These are phyloP conservation scores for Cordyceps javanica DNA, from an alignment of 2,329 filamentous ascomycete species.

Conservation along the genomic window DNA sequence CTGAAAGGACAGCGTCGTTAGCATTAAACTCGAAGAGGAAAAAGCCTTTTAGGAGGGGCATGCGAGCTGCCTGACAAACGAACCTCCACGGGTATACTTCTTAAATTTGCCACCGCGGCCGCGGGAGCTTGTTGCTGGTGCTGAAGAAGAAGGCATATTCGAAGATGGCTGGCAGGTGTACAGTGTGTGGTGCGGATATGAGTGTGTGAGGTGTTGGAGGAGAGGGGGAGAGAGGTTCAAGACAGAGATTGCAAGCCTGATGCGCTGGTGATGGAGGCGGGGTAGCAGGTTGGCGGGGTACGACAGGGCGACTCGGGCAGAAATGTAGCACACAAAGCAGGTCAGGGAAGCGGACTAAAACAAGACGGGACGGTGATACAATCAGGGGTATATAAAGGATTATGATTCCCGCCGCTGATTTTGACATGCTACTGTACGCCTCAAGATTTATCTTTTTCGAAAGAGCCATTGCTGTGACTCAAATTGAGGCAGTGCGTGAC, in stretches of 20 bases:
- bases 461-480: not conserved
- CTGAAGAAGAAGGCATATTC: constrained; percentile 39
- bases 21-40: constrained; percentile 11
- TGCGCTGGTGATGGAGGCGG: constrained; percentile 12
- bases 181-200: not conserved
- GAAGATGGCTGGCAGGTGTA: constrained; percentile 1
- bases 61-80: constrained; percentile 1
- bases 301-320: constrained; percentile 1
- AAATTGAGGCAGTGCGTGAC: constrained; percentile 3
- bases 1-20: constrained; percentile 39
- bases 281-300: constrained; percentile 14
- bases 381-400: not conserved
- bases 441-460: not conserved
- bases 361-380: not conserved
- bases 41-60: not conserved
- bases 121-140: constrained; percentile 49
- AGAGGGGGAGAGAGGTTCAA: not conserved
- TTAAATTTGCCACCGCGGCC: constrained; percentile 90
- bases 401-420: no score
- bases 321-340: not conserved
- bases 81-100: constrained; percentile 89
- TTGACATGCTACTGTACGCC: no score
- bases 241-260: constrained; percentile 7
- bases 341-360: not conserved
- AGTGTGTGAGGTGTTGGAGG: not conserved